Evolutionary conservation across 129 eudicot species (phyloP), one percentile per base, ranked within the genome.

Genomic region (Heracleum sosnowskyi): DNA sequence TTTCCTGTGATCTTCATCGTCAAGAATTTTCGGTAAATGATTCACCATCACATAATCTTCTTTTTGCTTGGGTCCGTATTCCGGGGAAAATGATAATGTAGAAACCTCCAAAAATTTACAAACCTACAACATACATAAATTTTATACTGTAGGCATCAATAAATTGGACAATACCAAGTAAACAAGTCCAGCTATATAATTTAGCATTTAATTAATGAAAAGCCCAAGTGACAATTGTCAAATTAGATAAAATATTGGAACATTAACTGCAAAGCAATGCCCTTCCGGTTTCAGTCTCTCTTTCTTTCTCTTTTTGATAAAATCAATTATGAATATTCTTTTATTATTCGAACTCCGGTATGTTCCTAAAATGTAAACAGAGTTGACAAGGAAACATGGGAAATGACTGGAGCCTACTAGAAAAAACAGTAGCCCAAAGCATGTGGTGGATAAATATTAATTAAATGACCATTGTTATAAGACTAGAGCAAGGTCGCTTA

Each of bases 71-170:
- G 99, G 94, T 31, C 99, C 99, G 73, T 95, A 95, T 80, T 95
- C 99, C 10, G 95, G 96, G 34, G 94, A 88, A 82, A 95, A 95
- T 0, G 97, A 95, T 82, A 95, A 82, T 78, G 76, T 92, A 36
- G 99, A 95, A 74, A 94, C 96, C 82, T 95, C 97, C 94, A 95
- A 80, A 83, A 95, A 95, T 85, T 84, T 90, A 87, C 99, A 95
- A 77, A 95, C 99, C 98, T 94, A 77, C 85, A 84, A 35, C 29
- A 77, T 62, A 37, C 53, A 77, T 63, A 28, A 28, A 77, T 40
- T 60, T n/a, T 22, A 28, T 77, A 49, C 36, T 24, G 66, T 36
- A 28, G 60, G 57, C 73, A 77, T 60, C 46, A n/a, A 3, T n/a
- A 60, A 77, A 77, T 28, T 34, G 53, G 66, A 77, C 16, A 13